A percentile compares a stretch with the other conserved stretches of the same genome.
Conservation (phyloP, 1,284 basidiomycete species). For the Chondrostereum purpureum region DNA sequence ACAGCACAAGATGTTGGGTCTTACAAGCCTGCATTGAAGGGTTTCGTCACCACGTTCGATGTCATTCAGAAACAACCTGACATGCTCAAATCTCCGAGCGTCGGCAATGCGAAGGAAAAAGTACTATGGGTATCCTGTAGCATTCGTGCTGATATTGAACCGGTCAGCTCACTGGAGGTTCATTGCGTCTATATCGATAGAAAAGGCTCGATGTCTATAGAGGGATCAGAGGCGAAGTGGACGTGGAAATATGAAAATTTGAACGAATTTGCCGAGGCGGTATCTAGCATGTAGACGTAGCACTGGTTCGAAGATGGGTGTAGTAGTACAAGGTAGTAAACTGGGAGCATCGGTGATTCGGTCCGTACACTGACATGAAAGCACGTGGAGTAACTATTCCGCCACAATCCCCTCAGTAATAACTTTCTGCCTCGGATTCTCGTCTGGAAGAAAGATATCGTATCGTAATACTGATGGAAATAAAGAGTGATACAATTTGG, state of each 20-base stretch:
- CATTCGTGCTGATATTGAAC: constrained; percentile 49
- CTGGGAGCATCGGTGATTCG: no score
- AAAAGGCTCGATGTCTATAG: constrained; percentile 35
- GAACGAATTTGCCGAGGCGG: constrained; percentile 48
- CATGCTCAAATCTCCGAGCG: constrained; percentile 26
- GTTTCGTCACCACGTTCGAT: constrained; percentile 45
- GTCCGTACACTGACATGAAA: no score
- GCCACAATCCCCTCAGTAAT: no score
- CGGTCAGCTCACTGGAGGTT: constrained; percentile 44
- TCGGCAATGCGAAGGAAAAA: constrained; percentile 34
- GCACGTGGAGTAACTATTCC: no score
- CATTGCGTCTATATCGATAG: constrained; percentile 58
- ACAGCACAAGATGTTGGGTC: constrained; percentile 63
- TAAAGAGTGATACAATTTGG: no score
- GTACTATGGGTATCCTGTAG: constrained; percentile 53
- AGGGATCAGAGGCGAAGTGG: no score
- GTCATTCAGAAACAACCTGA: constrained; percentile 35
- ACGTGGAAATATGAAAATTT: constrained; percentile 51
- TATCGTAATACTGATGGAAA: no score
- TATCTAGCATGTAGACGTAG: no score
- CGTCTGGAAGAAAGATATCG: no score
- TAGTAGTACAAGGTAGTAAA: no score
- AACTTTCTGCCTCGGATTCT: no score
- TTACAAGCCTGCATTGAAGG: constrained; percentile 61
- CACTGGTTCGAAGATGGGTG: no score